Evolutionary conservation across 2,329 filamentous ascomycete species (phyloP), one percentile per base, ranked within the genome.

Genomic region (Penicillium sp.): DNA sequence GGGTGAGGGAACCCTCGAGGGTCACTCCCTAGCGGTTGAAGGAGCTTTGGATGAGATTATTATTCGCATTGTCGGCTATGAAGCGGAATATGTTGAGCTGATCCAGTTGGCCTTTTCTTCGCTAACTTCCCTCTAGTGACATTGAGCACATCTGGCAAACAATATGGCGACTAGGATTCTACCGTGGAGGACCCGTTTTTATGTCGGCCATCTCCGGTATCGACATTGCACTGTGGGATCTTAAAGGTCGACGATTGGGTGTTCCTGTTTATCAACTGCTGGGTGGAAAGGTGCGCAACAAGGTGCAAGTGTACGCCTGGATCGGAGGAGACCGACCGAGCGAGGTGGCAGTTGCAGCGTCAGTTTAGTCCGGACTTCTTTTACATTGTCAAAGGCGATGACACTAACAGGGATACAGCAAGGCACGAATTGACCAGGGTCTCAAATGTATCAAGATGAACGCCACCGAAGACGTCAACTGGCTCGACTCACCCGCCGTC

Each of bases 111-210:
- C 3, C 2, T n/a, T 22, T 11, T 2, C 7, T 10, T 26, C 27
- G 29, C 46, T 45, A 11, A 26, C 16, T 27, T 21, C 47, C 31
- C 27, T 44, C 31, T 46, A 90, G 87, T 68, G 86, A 91, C 48
- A 93, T 93, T 61, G 90, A 93, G 68, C 86, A 91, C 60, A 88
- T 93, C 56, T 93, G 90, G 90, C 89, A 92, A 70, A 81, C 82
- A 57, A 83, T 84, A 27, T 92, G 86, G 83, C 82, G 90, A 45
- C 77, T 83, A 37, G 84, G 85, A 0, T 93, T 93, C 72, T 93
- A 93, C 71, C 81, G 90, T 21, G 90, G 90, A 1, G 90, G 90
- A 0, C 88, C 90, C 0, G 89, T 93, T 4, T 87, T 93, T 61
- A 92, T 93, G 89, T 90, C 86, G 59, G 90, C 90, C 0, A 73